phyloP scores from a whole-genome alignment of 1,284 basidiomycete genomes.

The Leccinum laetum region DNA sequence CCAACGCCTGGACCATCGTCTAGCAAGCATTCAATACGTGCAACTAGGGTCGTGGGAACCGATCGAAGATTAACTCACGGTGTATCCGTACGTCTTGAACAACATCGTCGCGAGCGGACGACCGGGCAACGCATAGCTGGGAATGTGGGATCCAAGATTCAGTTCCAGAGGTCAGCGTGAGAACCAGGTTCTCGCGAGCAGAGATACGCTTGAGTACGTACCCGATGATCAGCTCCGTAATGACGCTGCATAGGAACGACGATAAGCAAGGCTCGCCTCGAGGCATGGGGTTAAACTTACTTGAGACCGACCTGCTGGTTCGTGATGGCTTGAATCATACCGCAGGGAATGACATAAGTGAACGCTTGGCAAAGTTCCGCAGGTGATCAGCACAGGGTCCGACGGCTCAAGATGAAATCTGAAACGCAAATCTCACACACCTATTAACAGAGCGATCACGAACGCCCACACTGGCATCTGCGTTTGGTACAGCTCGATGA shows the following conservation, averaged over 20 bases:
- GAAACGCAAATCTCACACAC: constrained; percentile 14
- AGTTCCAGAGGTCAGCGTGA: not conserved
- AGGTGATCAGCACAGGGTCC: not conserved
- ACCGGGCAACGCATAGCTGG: constrained; percentile 38
- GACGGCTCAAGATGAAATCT: not conserved
- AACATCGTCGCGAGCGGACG: constrained; percentile 44
- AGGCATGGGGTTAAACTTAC: constrained; percentile 16
- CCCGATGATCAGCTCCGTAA: constrained; percentile 50
- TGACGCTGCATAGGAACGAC: constrained; percentile 28
- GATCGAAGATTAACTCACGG: constrained; percentile 31
- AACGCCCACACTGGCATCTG: constrained; percentile 47
- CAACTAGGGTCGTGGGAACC: not conserved
- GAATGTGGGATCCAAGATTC: not conserved
- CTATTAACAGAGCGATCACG: constrained; percentile 40
- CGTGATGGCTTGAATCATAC: constrained; percentile 45
- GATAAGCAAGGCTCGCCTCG: not conserved
- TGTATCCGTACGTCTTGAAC: constrained; percentile 39
- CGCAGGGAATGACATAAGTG: constrained; percentile 46
- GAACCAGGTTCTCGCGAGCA: not conserved
- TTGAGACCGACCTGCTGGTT: constrained; percentile 45
- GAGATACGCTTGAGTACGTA: constrained; percentile 15
- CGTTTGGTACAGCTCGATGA: constrained; percentile 58
- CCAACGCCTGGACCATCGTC: constrained; percentile 40
- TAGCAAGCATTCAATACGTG: not conserved
- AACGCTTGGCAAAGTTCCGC: constrained; percentile 31